These are phyloP conservation scores for Mesostigma viride DNA, from an alignment of 139 green algal genomes.

Conservation along the genomic window DNA sequence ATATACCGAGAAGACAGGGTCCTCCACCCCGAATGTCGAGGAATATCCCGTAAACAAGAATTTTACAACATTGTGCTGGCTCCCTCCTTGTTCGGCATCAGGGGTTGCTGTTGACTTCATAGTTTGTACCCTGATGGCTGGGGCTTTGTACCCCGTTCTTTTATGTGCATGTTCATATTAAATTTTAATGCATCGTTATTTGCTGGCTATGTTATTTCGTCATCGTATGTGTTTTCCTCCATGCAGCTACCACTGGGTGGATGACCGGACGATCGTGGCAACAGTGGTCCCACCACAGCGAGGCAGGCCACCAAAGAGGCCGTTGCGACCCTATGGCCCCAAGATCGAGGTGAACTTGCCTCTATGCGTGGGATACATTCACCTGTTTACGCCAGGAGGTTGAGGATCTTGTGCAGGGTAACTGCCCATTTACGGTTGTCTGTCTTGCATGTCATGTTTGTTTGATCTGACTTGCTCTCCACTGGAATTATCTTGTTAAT, in stretches of 20 bases:
- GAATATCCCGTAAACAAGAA: too few relatives aligned
- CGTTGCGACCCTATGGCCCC: conserved; percentile 49
- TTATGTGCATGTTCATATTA: not conserved
- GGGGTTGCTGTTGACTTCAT: too few relatives aligned
- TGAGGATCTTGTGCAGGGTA: not conserved
- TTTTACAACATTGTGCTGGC: too few relatives aligned
- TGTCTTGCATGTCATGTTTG: not conserved
- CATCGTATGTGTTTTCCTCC: not conserved
- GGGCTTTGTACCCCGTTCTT: too few relatives aligned
- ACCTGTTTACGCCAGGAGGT: not conserved
- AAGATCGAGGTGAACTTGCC: conserved; percentile 52
- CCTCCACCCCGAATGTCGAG: too few relatives aligned
- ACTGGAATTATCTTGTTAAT: conserved; percentile 7
- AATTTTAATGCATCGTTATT: conserved; percentile 2
- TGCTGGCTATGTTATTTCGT: conserved; percentile 12
- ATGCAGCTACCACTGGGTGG: conserved; percentile 38
- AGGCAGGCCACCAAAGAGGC: conserved; percentile 21
- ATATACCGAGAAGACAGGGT: too few relatives aligned
- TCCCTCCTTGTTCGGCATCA: too few relatives aligned
- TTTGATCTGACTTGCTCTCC: not conserved
- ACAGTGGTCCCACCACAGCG: conserved; percentile 37
- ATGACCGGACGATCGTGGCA: conserved; percentile 69
- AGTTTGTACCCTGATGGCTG: too few relatives aligned
- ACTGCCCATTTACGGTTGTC: not conserved
- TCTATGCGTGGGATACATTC: not conserved